Base-by-base conservation (phyloP, 768 basidiomycete genomes). In the Nidularia sp. region DNA sequence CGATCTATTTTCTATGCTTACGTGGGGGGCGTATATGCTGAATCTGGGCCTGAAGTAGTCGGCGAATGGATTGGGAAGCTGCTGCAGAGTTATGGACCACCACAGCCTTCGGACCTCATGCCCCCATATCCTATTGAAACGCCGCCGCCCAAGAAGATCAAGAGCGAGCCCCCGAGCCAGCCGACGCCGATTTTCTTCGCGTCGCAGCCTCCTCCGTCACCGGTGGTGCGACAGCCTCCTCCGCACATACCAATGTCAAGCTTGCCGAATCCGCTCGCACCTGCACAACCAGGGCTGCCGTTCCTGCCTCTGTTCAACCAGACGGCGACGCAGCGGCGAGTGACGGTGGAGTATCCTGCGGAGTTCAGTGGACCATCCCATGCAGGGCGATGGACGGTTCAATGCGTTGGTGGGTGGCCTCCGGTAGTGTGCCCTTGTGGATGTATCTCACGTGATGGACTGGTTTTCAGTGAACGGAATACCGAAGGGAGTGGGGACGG, bases 271-370 rank as follows among this genome's bases (percentile, higher is more conserved):
- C 83, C 85, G 32, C 61, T 85, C 48, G 73, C 83, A 29, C 83
- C 84, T 12, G 84, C 83, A n/a, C 80, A 81, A 60, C 84, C 83
- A 2, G 70, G 73, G 48, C 64, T 81, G 13, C 81, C 87, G 10
- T 88, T 85, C 65, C 67, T 90, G 36, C 83, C 88, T 0, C 61
- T 86, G 32, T 90, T 90, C 67, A 90, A 90, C 63, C 84, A 90
- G 67, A 82, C 79, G 2, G 86, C 86, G 43, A 67, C 73, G 45
- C 87, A 88, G 58, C 80, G 86, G 39, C 76, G 84, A 44, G 71
- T 88, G 53, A 70, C 66, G 18, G 78, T 88, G 6, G 77, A 81
- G 48, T 90, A 88, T 58, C 69, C 73, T 9, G 79, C 84, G 4
- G 66, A 73, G 45, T 84, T 85, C 57, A 68, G 70, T 32, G 88